Evolutionary conservation across 2,329 filamentous ascomycete genomes (phyloP).

Genomic region (Stagonosporopsis cucurbitacearum): DNA sequence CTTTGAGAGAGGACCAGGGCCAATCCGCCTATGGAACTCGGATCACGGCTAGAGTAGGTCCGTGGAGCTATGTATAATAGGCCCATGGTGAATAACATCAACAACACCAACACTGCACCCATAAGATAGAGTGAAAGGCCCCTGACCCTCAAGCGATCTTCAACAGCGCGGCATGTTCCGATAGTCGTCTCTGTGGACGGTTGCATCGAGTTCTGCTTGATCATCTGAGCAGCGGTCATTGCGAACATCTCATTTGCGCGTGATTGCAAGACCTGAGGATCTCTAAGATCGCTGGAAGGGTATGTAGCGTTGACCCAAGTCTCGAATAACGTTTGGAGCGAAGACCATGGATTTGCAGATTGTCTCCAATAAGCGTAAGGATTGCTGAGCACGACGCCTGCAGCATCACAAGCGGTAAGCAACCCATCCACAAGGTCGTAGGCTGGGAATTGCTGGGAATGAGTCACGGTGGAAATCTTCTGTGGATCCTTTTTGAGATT

Average conservation of each 20-base stretch:
- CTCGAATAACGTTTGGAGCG: not conserved
- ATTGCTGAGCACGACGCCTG: not conserved
- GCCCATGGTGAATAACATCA: not conserved
- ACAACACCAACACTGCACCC: not conserved
- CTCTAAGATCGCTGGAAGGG: not conserved
- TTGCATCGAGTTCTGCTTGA: constrained; percentile 2
- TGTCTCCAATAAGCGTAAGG: not conserved
- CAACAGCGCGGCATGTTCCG: not conserved
- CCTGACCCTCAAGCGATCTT: not conserved
- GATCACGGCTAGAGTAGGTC: not conserved
- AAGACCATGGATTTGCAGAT: not conserved
- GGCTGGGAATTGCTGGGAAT: not conserved
- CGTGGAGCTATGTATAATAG: not conserved
- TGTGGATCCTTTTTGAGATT: not conserved
- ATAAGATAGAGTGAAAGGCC: constrained; percentile 1
- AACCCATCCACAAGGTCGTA: not conserved
- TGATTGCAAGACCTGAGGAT: not conserved
- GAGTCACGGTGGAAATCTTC: not conserved
- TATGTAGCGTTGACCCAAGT: not conserved
- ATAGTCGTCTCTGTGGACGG: not conserved
- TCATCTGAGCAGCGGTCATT: not conserved
- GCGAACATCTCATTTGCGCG: not conserved
- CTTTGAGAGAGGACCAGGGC: constrained; percentile 1
- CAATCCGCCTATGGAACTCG: constrained; percentile 1
- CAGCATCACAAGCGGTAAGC: not conserved